Percentiles rank a stretch among this genome's conserved stretches.
phyloP scores from a whole-genome alignment of 306 rosid species.

The Psophocarpus tetragonolobus region DNA sequence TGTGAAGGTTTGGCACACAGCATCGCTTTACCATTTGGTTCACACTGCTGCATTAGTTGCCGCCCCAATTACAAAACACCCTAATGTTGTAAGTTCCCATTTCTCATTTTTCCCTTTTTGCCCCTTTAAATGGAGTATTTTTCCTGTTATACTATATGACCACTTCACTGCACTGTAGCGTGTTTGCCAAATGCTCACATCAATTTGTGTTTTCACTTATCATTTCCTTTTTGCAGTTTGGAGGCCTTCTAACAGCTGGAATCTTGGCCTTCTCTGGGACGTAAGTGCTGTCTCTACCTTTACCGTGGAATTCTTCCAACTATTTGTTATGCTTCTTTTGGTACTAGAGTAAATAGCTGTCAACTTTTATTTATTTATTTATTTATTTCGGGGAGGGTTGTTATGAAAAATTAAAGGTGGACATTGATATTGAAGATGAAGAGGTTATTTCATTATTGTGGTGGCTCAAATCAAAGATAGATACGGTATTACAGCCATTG shows the following conservation, averaged over 20 bases:
- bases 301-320: neutral
- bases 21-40: constrained; percentile 90
- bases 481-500: neutral
- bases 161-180: neutral
- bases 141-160: too few relatives aligned
- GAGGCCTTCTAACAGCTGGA: constrained; percentile 86
- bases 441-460: neutral
- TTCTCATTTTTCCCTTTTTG: neutral
- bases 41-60: constrained; percentile 87
- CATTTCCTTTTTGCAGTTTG: constrained; percentile 59
- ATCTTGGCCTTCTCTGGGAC: constrained; percentile 88
- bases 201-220: neutral
- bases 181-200: neutral
- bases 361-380: neutral
- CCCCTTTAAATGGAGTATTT: neutral
- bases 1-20: constrained; percentile 92
- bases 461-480: neutral
- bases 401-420: neutral
- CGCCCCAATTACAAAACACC: constrained; percentile 74
- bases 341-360: neutral
- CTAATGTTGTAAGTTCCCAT: constrained; percentile 67
- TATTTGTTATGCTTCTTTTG: neutral
- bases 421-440: neutral
- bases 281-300: constrained; percentile 53
- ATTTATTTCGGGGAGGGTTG: neutral